Percentiles rank a stretch among this genome's conserved stretches.
These are phyloP conservation scores for Blastobotrys terrestris DNA, from an alignment of 805 yeast genomes.

Conservation along the genomic window DNA sequence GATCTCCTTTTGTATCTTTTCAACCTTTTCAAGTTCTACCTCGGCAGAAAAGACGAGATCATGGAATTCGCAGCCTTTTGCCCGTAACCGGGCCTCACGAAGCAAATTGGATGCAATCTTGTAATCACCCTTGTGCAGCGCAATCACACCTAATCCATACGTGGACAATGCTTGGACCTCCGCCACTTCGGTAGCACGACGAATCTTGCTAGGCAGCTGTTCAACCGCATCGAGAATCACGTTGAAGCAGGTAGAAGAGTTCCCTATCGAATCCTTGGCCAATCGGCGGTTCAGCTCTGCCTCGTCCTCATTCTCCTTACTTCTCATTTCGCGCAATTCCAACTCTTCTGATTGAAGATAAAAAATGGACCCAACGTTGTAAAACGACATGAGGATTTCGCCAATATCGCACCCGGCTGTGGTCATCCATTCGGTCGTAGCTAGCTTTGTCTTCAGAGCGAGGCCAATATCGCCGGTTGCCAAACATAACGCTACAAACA, in stretches of 20 bases:
- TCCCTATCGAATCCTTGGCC: conserved; percentile 24
- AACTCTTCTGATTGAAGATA: conserved; percentile 61
- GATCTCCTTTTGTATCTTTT: conserved; percentile 22
- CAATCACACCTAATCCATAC: conserved; percentile 79
- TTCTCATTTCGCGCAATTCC: conserved; percentile 41
- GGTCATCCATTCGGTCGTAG: conserved; percentile 68
- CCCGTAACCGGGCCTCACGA: conserved; percentile 63
- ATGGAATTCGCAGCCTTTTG: conserved; percentile 57
- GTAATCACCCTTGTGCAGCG: conserved; percentile 52
- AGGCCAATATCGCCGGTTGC: conserved; percentile 59
- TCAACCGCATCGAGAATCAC: conserved; percentile 40
- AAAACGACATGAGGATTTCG: conserved; percentile 54
- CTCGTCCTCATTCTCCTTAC: background rate
- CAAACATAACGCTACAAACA: conserved; percentile 64
- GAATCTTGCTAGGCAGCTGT: conserved; percentile 32
- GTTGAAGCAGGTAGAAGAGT: conserved; percentile 36
- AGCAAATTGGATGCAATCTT: conserved; percentile 54
- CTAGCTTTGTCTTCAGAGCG: conserved; percentile 55
- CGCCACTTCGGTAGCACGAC: conserved; percentile 40
- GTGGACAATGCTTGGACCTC: conserved; percentile 75
- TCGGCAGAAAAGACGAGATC: conserved; percentile 62
- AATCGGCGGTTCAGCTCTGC: conserved; percentile 5
- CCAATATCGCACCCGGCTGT: conserved; percentile 61
- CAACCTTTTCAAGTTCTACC: conserved; percentile 53
- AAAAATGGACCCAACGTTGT: conserved; percentile 62